Evolutionary conservation across 495 filamentous ascomycete species (phyloP).

Genomic region (Barbatosphaeria neglecta): DNA sequence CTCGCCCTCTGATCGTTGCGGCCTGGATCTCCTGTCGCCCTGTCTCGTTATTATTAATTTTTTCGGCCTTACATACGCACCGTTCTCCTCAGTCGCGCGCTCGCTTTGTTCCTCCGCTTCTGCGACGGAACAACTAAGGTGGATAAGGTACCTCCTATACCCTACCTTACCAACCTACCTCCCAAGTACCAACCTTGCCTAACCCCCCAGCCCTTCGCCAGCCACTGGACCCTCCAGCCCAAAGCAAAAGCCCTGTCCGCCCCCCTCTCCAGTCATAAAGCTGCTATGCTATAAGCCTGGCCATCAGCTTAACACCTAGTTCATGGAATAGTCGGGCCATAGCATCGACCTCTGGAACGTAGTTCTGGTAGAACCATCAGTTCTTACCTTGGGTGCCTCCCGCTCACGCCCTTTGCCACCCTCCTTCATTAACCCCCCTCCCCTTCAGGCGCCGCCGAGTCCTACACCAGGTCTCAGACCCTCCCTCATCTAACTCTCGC

Average conservation of each 20-base stretch:
- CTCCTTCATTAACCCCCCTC: constrained; percentile 1
- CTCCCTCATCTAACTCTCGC: constrained; percentile 5
- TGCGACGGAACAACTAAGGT: neutral
- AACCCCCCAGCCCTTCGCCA: neutral
- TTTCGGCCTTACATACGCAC: neutral
- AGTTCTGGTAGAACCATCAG: neutral
- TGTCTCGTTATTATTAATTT: neutral
- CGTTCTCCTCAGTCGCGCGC: neutral
- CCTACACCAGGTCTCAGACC: neutral
- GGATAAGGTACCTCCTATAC: neutral
- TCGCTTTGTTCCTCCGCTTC: neutral
- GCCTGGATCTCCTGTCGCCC: neutral
- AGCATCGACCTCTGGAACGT: neutral
- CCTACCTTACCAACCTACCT: too few relatives aligned
- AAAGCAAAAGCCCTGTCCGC: neutral
- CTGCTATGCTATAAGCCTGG: neutral
- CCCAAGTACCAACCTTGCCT: too few relatives aligned
- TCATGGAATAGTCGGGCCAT: neutral
- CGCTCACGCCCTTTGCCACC: neutral
- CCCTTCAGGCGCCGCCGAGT: constrained; percentile 5
- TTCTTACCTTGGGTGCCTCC: neutral
- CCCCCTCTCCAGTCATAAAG: neutral
- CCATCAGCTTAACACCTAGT: neutral
- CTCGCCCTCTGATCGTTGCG: neutral
- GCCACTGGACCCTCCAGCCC: neutral